Percentiles rank a stretch among this genome's conserved stretches.
These are phyloP conservation scores for Lanmaoa pseudosensibilis DNA, from an alignment of 768 basidiomycete species.

Conservation along the genomic window DNA sequence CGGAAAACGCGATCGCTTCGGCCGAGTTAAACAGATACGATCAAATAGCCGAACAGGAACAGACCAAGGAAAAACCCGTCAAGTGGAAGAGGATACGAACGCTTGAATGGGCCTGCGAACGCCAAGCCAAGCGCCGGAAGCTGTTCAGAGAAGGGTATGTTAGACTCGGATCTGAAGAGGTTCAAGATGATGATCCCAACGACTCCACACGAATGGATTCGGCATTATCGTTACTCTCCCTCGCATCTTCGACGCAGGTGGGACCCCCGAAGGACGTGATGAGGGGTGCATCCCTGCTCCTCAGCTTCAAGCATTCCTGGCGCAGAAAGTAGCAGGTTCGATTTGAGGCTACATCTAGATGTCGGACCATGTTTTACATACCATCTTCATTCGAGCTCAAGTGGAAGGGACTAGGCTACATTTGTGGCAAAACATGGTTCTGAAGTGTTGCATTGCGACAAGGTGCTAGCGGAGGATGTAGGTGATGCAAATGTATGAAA, in stretches of 20 bases:
- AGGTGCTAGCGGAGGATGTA: constrained; percentile 27
- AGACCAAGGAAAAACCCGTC: constrained; percentile 3
- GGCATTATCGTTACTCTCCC: constrained; percentile 33
- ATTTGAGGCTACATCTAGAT: constrained; percentile 21
- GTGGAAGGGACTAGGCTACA: constrained; percentile 30
- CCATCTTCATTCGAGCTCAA: constrained; percentile 20
- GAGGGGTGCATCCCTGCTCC: constrained; percentile 29
- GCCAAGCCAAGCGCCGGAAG: constrained; percentile 38
- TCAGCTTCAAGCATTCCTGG: constrained; percentile 32
- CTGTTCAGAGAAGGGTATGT: constrained; percentile 17
- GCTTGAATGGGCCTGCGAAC: constrained; percentile 49
- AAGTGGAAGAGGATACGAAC: constrained; percentile 31
- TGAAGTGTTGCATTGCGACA: constrained; percentile 27
- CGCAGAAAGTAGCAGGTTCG: constrained; percentile 22
- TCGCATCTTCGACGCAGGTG: constrained; percentile 16
- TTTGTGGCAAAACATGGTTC: constrained; percentile 21
- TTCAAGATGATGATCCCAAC: constrained; percentile 5
- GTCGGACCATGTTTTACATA: constrained; percentile 24
- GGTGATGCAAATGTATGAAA: constrained; percentile 29
- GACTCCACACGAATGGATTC: constrained; percentile 20
- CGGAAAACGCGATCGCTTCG: neutral
- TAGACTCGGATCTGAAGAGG: constrained; percentile 22
- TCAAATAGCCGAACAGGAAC: constrained; percentile 4
- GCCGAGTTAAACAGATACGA: neutral
- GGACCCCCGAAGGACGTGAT: constrained; percentile 25